These are phyloP conservation scores for Aspergillus sp. DNA, from an alignment of 2,329 filamentous ascomycete genomes.

Conservation along the genomic window DNA sequence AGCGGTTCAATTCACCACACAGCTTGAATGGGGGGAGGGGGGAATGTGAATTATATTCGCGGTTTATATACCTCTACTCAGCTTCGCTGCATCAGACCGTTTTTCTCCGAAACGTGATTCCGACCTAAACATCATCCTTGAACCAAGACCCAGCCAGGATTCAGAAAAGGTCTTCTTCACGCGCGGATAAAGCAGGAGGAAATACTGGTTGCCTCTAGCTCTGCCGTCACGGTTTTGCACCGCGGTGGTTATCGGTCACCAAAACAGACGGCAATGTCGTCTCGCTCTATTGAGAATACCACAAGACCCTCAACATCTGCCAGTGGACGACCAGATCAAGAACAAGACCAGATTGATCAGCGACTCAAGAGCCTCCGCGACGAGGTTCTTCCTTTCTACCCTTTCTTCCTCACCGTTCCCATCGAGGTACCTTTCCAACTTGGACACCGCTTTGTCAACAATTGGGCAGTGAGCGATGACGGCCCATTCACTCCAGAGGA, in stretches of 20 bases:
- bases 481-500: slow-evolving; percentile 61
- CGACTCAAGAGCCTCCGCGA: slow-evolving; percentile 47
- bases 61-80: neutral
- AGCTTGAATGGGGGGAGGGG: slow-evolving; percentile 18
- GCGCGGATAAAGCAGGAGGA: neutral
- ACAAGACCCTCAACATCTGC: slow-evolving; percentile 30
- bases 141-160: neutral
- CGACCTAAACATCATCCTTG: neutral
- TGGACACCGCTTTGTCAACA: slow-evolving; percentile 47
- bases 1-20: neutral
- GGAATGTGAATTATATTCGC: slow-evolving; percentile 11
- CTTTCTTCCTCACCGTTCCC: slow-evolving; percentile 52
- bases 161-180: neutral
- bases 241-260: slow-evolving; percentile 13
- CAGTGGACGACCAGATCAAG: slow-evolving; percentile 27
- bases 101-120: neutral
- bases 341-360: slow-evolving; percentile 38
- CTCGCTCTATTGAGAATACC: slow-evolving; percentile 33
- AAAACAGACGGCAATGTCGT: slow-evolving; percentile 44
- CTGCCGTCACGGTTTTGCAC: slow-evolving; percentile 1
- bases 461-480: slow-evolving; percentile 54
- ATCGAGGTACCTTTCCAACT: slow-evolving; percentile 52
- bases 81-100: neutral
- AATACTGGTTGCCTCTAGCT: neutral
- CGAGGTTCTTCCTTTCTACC: slow-evolving; percentile 48